Conservation (phyloP, 768 basidiomycete species). For the Jaapia argillacea region DNA sequence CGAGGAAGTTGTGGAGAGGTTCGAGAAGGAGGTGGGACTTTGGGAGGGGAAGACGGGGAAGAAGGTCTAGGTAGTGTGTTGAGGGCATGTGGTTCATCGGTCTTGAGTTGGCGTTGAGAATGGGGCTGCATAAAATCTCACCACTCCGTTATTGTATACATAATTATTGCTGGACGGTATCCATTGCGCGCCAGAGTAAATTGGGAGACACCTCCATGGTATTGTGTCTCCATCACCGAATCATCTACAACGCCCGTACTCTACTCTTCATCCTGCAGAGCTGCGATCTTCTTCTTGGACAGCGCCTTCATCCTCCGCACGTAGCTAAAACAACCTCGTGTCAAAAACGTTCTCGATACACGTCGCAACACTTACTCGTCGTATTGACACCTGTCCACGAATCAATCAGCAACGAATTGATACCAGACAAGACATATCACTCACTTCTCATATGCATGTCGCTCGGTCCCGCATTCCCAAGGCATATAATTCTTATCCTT, state of each 20-base stretch:
- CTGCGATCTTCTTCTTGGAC: conserved; percentile 54
- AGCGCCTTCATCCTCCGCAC: conserved; percentile 83
- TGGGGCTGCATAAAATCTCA: too few species aligned
- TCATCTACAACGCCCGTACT: too few species aligned
- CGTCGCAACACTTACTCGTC: conserved; percentile 76
- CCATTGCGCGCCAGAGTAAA: too few species aligned
- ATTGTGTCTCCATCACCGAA: too few species aligned
- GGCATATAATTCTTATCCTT: conserved; percentile 68
- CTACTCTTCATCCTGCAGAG: conserved; percentile 27
- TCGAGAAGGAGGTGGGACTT: conserved; percentile 38
- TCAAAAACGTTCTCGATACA: too few species aligned
- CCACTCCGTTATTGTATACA: too few species aligned
- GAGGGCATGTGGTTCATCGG: background rate
- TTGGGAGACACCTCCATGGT: too few species aligned
- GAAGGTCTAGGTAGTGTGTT: conserved; percentile 14
- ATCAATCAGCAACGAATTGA: conserved; percentile 1
- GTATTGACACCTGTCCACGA: conserved; percentile 70
- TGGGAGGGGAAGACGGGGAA: conserved; percentile 29
- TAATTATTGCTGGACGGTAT: too few species aligned
- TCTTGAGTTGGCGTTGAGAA: too few species aligned
- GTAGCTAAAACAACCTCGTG: conserved; percentile 56
- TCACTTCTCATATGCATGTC: conserved; percentile 79
- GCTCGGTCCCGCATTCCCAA: conserved; percentile 92
- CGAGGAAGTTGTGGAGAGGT: conserved; percentile 56
- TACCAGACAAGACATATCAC: conserved; percentile 15